These are phyloP conservation scores for Sclerotinia subarctica DNA, from an alignment of 2,329 filamentous ascomycete species.

Conservation along the genomic window DNA sequence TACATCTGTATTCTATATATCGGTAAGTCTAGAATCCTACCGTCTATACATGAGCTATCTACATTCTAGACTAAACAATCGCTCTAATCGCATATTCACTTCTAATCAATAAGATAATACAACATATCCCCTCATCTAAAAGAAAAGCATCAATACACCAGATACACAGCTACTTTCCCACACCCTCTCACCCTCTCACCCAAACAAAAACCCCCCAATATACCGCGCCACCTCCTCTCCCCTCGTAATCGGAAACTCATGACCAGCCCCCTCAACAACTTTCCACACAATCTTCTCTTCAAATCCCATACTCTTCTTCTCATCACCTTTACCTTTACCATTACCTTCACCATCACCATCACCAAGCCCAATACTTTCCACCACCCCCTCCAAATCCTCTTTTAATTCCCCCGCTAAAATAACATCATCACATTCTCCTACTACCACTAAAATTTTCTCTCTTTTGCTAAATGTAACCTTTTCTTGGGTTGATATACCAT, in stretches of 20 bases:
- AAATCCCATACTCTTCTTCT: background rate
- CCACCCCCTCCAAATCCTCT: slow-evolving; percentile 26
- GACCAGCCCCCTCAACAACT: slow-evolving; percentile 49
- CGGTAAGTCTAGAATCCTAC: too few relatives aligned
- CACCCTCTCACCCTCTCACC: background rate
- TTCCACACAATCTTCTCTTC: slow-evolving; percentile 49
- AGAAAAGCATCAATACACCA: too few relatives aligned
- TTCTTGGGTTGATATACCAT: background rate
- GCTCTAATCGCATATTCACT: too few relatives aligned
- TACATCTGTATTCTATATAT: too few relatives aligned
- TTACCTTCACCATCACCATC: too few relatives aligned
- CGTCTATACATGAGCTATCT: too few relatives aligned
- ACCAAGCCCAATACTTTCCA: slow-evolving; percentile 19
- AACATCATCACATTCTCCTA: slow-evolving; percentile 47
- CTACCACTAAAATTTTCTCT: slow-evolving; percentile 51
- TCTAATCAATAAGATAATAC: too few relatives aligned
- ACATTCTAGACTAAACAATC: too few relatives aligned
- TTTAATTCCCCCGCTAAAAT: slow-evolving; percentile 47
- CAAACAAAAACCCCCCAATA: background rate
- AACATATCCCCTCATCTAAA: too few relatives aligned
- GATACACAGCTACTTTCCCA: background rate
- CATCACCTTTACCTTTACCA: too few relatives aligned
- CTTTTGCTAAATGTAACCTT: slow-evolving; percentile 40
- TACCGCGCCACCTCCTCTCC: slow-evolving; percentile 39
- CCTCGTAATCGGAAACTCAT: slow-evolving; percentile 63